Evolutionary conservation across 352 stramenopile species (phyloP).

Genomic region (Globisporangium megalacanthum): DNA sequence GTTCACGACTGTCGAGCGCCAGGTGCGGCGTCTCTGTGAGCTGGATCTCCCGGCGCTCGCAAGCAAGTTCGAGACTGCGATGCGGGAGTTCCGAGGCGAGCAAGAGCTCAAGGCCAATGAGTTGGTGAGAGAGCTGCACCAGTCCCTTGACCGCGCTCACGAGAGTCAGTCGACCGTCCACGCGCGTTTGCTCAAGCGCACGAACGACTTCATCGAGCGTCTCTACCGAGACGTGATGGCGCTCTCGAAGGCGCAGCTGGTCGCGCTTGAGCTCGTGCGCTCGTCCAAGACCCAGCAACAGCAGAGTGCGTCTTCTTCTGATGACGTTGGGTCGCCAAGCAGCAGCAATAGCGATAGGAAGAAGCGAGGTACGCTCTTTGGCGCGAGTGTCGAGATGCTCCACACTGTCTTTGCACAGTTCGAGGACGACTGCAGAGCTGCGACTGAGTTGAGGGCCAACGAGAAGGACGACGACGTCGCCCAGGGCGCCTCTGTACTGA

Average conservation of each 20-base stretch:
- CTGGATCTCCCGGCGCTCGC: slow-evolving; percentile 36
- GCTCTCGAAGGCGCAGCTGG: slow-evolving; percentile 41
- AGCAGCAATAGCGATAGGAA: neutral
- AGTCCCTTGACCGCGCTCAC: slow-evolving; percentile 25
- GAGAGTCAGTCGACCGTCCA: slow-evolving; percentile 16
- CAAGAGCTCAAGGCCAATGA: slow-evolving; percentile 39
- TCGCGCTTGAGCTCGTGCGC: slow-evolving; percentile 34
- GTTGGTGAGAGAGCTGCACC: slow-evolving; percentile 27
- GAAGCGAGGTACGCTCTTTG: slow-evolving; percentile 19
- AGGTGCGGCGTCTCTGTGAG: slow-evolving; percentile 24
- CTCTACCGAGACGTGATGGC: slow-evolving; percentile 48
- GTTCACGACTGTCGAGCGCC: slow-evolving; percentile 26
- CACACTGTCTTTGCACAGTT: slow-evolving; percentile 33
- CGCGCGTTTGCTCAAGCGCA: slow-evolving; percentile 18
- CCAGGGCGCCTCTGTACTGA: slow-evolving; percentile 14
- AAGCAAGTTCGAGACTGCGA: slow-evolving; percentile 30
- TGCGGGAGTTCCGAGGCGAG: slow-evolving; percentile 37
- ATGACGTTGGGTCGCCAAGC: neutral
- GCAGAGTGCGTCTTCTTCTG: too few relatives aligned
- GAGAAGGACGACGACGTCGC: slow-evolving; percentile 9
- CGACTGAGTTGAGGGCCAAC: neutral
- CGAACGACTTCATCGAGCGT: slow-evolving; percentile 24
- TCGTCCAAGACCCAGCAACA: slow-evolving; percentile 4
- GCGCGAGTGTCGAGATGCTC: slow-evolving; percentile 36
- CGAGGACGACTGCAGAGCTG: slow-evolving; percentile 16